Percentiles rank a stretch among this genome's conserved stretches.
Evolutionary conservation across 495 filamentous ascomycete species (phyloP).

Genomic region (Penicillium crystallinum): DNA sequence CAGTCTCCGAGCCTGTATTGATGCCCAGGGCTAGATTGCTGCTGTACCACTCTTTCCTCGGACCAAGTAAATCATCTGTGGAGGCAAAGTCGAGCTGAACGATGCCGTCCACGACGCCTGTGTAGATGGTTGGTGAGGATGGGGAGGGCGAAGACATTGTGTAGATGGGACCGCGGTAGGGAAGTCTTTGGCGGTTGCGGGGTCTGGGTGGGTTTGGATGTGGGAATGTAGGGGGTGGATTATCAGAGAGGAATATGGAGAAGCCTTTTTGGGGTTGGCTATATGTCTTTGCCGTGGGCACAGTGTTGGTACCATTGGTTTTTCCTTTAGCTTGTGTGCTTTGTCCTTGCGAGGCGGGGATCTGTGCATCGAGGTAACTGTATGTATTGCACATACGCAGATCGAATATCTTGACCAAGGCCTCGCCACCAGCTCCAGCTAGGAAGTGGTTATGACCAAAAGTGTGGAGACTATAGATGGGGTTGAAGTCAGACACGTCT

Average conservation of each 20-base stretch:
- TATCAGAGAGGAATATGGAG: conserved; percentile 36
- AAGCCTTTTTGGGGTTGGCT: conserved; percentile 28
- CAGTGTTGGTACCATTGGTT: not conserved
- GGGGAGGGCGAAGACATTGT: conserved; percentile 53
- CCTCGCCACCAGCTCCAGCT: conserved; percentile 51
- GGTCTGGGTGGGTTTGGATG: not conserved
- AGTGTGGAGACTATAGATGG: conserved; percentile 56
- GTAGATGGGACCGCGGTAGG: conserved; percentile 51
- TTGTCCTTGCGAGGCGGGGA: not conserved
- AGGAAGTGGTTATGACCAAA: conserved; percentile 54
- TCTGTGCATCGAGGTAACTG: conserved; percentile 31
- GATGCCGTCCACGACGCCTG: conserved; percentile 49
- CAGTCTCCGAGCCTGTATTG: not conserved
- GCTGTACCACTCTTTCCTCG: conserved; percentile 30
- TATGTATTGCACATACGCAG: conserved; percentile 52
- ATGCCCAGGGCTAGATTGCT: conserved; percentile 24
- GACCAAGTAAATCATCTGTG: conserved; percentile 37
- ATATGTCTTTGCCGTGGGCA: not conserved
- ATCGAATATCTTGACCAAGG: conserved; percentile 61
- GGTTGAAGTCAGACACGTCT: conserved; percentile 51
- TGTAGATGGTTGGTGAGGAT: conserved; percentile 52
- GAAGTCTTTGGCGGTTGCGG: conserved; percentile 10
- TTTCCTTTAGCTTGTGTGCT: not conserved
- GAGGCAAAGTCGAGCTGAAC: conserved; percentile 51
- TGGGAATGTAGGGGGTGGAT: conserved; percentile 9